Base-by-base conservation (phyloP, 2,329 filamentous ascomycete species). In the Albophoma yamanashiensis region DNA sequence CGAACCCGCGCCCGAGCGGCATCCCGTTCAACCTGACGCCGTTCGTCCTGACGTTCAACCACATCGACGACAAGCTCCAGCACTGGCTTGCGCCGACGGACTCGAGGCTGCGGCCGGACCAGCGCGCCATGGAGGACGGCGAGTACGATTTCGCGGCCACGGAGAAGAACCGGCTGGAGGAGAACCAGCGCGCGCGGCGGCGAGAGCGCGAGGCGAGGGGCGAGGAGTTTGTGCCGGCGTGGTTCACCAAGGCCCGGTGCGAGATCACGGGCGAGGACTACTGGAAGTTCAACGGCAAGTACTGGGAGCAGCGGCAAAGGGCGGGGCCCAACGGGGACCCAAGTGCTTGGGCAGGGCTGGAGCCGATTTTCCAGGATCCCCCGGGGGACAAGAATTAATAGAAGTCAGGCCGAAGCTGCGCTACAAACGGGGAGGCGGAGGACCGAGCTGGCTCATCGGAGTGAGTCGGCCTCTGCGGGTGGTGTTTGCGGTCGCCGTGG, bases 51-150 rank as follows among this genome's bases (percentile, higher is more conserved):
- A 96, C 92, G 0, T 88, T 99, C 64, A 99, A 99, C 75, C 91
- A 92, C 65, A 81, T 97, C 57, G 89, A 93, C 59, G 90, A 96
- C n/a, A 79, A 83, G n/a, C 80, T 99, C 22, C 79, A 77, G 58
- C 84, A 88, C 5, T 85, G 88, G 76, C 77, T 99, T 20, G 89
- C 94, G 43, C 94, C 94, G 0, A 99, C 94, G 0, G 94, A 99
- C 73, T 96, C 93, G 1, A 83, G 94, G n/a, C 79, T 96, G 39
- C 83, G 94, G 38, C 93, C 94, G 0, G 94, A 99, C 73, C 94
- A 99, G 77, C 83, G 94, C 14, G 94, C 94, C 2, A 99, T 99
- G 94, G 94, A 99, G 73, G 92, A 97, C 63, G 94, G 93, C n/a
- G 85, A 92, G 74, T 99, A 99, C 70, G 93, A 97, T 69, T 81